A percentile compares a stretch with the other conserved stretches of the same genome.
These are phyloP conservation scores for Xylaria arbuscula DNA, from an alignment of 2,329 filamentous ascomycete species.

Conservation along the genomic window DNA sequence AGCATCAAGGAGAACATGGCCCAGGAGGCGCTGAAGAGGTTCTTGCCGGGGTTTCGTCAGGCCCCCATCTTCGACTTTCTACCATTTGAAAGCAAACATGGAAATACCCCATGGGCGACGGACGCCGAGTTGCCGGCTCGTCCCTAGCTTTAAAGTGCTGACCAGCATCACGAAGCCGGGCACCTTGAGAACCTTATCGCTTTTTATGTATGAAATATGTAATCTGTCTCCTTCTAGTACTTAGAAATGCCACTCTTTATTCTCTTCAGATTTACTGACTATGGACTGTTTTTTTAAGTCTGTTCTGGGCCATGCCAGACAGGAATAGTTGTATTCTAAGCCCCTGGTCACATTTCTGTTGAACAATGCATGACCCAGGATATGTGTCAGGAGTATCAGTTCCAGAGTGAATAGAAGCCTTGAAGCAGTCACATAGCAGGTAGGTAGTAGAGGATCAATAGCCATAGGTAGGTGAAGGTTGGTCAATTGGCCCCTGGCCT, in stretches of 20 bases:
- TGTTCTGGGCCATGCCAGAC: not conserved
- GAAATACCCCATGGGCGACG: slow-evolving; percentile 35
- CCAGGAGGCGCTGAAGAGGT: not conserved
- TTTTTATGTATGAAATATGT: not conserved
- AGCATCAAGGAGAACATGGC: slow-evolving; percentile 1
- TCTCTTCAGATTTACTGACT: not conserved
- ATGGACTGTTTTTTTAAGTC: too few species aligned
- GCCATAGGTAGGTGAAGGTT: too few species aligned
- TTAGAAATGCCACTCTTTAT: not conserved
- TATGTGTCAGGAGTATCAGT: too few species aligned
- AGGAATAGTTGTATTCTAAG: not conserved
- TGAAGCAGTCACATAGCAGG: too few species aligned
- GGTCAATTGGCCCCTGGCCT: too few species aligned
- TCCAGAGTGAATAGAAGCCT: too few species aligned
- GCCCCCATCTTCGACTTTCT: slow-evolving; percentile 39
- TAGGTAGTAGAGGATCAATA: too few species aligned
- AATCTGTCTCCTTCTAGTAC: not conserved
- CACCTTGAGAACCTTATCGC: not conserved
- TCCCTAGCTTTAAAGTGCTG: slow-evolving; percentile 3
- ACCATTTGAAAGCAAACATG: slow-evolving; percentile 37
- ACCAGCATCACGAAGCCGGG: not conserved
- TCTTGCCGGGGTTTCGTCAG: slow-evolving; percentile 12
- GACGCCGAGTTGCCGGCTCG: slow-evolving; percentile 4
- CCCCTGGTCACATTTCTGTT: not conserved
- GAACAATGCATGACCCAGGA: not conserved